Conservation (phyloP, 208 protist genomes). For the Trypanosoma brucei region DNA sequence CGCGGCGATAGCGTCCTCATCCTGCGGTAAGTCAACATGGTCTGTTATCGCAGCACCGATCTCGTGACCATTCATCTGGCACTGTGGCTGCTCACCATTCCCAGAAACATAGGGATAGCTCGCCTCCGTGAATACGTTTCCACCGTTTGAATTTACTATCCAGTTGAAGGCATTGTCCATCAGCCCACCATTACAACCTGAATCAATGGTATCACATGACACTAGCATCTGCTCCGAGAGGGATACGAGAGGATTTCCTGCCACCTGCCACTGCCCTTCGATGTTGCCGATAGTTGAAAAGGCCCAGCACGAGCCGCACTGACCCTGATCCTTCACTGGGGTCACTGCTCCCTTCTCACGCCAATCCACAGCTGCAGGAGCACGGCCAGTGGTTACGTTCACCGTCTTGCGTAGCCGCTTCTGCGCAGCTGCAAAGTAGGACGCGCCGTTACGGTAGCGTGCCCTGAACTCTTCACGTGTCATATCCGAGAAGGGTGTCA, state of each 20-base stretch:
- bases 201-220: conserved; percentile 82
- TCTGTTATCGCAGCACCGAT: conserved; percentile 70
- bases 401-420: conserved; percentile 1
- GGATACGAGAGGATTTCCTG: conserved; percentile 43
- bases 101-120: conserved; percentile 81
- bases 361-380: conserved; percentile 66
- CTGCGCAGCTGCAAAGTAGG: conserved; percentile 27
- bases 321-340: conserved; percentile 91
- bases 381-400: conserved; percentile 2
- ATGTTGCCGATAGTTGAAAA: conserved; percentile 85
- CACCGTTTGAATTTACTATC: conserved; percentile 53
- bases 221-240: conserved; percentile 94
- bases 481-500: conserved; percentile 62
- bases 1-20: conserved; percentile 74
- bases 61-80: conserved; percentile 31
- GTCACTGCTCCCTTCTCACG: conserved; percentile 81
- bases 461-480: conserved; percentile 43
- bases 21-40: conserved; percentile 55
- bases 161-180: conserved; percentile 81
- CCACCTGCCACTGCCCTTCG: conserved; percentile 55
- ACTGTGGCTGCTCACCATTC: conserved; percentile 25
- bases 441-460: conserved; percentile 35
- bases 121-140: conserved; percentile 59
- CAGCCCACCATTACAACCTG: conserved; percentile 85
- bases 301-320: conserved; percentile 94